Conservation (phyloP, 2,329 filamentous ascomycete species). For the Cladophialophora psammophila region DNA sequence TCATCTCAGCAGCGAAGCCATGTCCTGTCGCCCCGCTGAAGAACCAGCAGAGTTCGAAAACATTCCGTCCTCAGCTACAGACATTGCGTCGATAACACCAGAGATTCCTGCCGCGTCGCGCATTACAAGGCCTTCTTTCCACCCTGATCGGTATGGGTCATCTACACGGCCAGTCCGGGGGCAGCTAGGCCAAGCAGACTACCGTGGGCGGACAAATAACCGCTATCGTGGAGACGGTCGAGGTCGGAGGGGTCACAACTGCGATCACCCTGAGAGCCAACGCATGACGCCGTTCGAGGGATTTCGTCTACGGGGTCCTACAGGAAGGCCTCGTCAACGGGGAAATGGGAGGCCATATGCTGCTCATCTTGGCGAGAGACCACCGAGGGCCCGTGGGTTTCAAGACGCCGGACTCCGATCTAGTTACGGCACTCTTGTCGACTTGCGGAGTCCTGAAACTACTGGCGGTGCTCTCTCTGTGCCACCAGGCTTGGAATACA, state of each 20-base stretch:
- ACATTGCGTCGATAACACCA: background rate
- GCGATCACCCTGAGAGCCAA: background rate
- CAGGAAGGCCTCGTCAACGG: background rate
- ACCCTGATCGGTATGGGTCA: slow-evolving; percentile 18
- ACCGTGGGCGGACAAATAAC: background rate
- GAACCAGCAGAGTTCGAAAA: background rate
- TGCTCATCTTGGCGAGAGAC: background rate
- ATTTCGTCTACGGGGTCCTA: background rate
- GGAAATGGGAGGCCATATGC: background rate
- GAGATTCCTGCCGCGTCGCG: background rate
- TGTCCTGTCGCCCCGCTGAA: background rate
- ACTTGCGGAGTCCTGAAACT: slow-evolving; percentile 2
- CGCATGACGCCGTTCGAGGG: background rate
- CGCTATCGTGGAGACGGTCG: slow-evolving; percentile 4
- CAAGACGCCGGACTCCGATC: background rate
- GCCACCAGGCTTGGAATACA: slow-evolving; percentile 29
- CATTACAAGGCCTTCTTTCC: slow-evolving; percentile 14
- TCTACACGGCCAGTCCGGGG: slow-evolving; percentile 8
- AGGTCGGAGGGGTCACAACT: background rate
- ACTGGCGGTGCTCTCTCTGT: slow-evolving; percentile 1
- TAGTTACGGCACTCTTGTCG: slow-evolving; percentile 18
- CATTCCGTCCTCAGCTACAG: background rate
- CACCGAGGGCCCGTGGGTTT: slow-evolving; percentile 9
- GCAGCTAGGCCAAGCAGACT: background rate
- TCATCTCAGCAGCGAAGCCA: background rate